Conservation (phyloP, 2,329 filamentous ascomycete species). For the Penicillium nordicum region DNA sequence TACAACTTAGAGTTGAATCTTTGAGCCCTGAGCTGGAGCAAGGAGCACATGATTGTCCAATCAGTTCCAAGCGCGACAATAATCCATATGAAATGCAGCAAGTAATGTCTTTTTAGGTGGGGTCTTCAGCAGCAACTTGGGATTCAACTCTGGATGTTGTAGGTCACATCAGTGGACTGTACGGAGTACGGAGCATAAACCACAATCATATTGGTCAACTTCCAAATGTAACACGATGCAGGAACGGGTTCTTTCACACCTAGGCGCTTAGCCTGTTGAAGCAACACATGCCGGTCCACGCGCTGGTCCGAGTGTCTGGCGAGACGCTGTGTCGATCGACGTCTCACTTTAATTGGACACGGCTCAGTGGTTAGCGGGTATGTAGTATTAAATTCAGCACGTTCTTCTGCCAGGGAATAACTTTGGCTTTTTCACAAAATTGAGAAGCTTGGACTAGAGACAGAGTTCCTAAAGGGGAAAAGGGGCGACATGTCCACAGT, state of each 20-base stretch:
- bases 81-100: neutral
- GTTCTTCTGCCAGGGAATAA: neutral
- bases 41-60: neutral
- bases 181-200: neutral
- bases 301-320: slow-evolving; percentile 14
- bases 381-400: slow-evolving; percentile 4
- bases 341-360: slow-evolving; percentile 11
- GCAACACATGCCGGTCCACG: slow-evolving; percentile 13
- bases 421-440: neutral
- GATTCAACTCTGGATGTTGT: too few relatives aligned
- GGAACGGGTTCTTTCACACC: neutral
- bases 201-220: slow-evolving; percentile 5
- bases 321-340: slow-evolving; percentile 7
- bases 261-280: slow-evolving; percentile 14
- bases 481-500: slow-evolving; percentile 4
- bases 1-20: neutral
- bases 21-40: neutral
- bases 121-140: too few relatives aligned
- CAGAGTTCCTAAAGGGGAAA: slow-evolving; percentile 2
- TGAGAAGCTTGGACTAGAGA: slow-evolving; percentile 3
- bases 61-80: neutral
- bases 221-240: slow-evolving; percentile 8
- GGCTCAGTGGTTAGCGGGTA: slow-evolving; percentile 1
- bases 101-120: neutral
- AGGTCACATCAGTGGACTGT: too few relatives aligned